Conservation (phyloP, 352 stramenopile species). For the Phytophthora rubi region DNA sequence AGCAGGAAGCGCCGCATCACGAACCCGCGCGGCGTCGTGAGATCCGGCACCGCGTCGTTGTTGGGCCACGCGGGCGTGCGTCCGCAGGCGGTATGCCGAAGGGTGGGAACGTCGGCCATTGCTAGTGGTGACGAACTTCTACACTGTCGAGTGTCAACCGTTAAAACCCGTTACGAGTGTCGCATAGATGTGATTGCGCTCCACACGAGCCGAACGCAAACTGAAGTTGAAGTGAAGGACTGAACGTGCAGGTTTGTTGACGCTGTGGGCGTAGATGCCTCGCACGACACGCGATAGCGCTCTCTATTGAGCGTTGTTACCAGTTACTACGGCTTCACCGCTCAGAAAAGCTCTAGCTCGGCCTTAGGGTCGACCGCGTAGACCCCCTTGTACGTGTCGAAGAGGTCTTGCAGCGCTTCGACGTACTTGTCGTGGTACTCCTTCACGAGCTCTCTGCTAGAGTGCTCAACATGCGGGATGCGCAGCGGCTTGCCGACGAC, state of each 20-base stretch:
- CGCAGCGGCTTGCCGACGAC: conserved; percentile 89
- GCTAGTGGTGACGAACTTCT: neutral
- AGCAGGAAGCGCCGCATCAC: conserved; percentile 27
- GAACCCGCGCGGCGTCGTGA: conserved; percentile 24
- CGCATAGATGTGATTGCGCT: neutral
- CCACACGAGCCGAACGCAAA: neutral
- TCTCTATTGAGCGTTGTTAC: neutral
- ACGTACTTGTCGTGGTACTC: conserved; percentile 93
- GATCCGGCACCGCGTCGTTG: conserved; percentile 29
- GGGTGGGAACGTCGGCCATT: conserved; percentile 8
- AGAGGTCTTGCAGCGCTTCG: conserved; percentile 78
- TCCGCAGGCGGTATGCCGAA: conserved; percentile 16
- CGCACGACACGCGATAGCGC: neutral
- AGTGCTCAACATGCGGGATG: conserved; percentile 86
- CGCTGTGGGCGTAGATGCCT: too few species aligned
- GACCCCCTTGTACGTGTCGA: conserved; percentile 85
- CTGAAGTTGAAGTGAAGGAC: neutral
- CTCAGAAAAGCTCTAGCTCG: conserved; percentile 62
- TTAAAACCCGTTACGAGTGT: neutral
- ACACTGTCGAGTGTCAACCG: neutral
- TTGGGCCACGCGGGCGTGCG: conserved; percentile 29
- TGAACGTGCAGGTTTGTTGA: too few species aligned
- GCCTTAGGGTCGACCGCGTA: conserved; percentile 77
- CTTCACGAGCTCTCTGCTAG: conserved; percentile 86
- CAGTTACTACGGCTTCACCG: neutral